Evolutionary conservation across 139 green algal species (phyloP).

Genomic region (Chlorella ohadii): DNA sequence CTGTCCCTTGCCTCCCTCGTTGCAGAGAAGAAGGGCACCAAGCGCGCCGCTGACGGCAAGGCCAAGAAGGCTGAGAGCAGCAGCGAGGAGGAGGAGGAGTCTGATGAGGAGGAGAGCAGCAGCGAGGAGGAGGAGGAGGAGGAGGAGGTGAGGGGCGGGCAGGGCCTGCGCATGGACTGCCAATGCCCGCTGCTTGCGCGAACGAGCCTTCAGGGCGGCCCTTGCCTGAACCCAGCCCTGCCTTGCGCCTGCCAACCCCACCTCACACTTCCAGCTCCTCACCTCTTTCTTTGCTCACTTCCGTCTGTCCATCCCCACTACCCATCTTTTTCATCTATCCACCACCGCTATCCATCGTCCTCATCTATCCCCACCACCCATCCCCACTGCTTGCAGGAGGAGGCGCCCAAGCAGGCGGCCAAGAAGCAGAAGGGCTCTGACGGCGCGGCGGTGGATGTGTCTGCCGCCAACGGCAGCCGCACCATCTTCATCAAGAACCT

Average conservation of each 20-base stretch:
- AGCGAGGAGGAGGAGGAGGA: conserved; percentile 2
- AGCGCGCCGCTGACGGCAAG: conserved; percentile 43
- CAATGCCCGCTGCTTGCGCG: no score
- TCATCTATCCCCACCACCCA: no score
- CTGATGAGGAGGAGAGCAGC: conserved; percentile 21
- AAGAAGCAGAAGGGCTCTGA: conserved; percentile 63
- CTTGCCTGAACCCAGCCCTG: no score
- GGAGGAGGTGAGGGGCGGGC: conserved; percentile 18
- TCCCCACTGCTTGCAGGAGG: background rate
- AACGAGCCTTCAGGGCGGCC: no score
- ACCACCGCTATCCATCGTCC: no score
- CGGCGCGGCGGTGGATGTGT: conserved; percentile 33
- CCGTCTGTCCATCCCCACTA: no score
- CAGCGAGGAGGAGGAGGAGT: conserved; percentile 29
- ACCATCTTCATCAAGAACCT: conserved; percentile 85
- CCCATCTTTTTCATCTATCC: no score
- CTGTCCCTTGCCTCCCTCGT: no score
- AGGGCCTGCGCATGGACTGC: no score
- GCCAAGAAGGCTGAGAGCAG: conserved; percentile 27
- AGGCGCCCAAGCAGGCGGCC: conserved; percentile 38
- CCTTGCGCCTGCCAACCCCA: no score
- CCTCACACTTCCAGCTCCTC: no score
- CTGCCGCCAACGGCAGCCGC: conserved; percentile 40
- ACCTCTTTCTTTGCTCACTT: no score
- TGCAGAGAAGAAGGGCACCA: conserved; percentile 42